Evolutionary conservation across 2,329 filamentous ascomycete genomes (phyloP), one percentile per base, ranked within the genome.

Genomic region (Clathrospora elynae): DNA sequence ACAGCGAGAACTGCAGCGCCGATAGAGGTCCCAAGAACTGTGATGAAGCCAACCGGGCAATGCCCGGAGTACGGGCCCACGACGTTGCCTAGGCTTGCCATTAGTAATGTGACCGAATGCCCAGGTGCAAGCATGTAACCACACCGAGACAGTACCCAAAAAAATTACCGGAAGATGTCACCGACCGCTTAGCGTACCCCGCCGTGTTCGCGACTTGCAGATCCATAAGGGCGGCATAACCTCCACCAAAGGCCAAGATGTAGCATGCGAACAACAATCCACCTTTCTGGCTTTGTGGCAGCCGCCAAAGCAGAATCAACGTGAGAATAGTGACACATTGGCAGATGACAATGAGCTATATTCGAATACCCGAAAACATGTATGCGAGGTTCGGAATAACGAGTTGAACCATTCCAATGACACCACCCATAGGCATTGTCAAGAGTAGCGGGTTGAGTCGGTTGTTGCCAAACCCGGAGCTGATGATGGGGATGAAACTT

Each of bases 151-250:
- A 79, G 50, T 79, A 79, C 1, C 76, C 77, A 13, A 79, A 72
- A 35, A 76, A 79, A 5, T 78, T 64, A 0, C 76, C 76, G 2
- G 75, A 76, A 1, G 74, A 75, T 1, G 72, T 73, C 1, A 79
- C 63, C 1, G 73, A 73, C 1, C 75, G 65, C 59, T 80, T 79
- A 0, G 77, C 79, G 37, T 79, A 79, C 1, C 77, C 77, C 0
- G 77, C 75, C 8, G 73, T 78, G 46, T 80, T 79, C 17, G 76
- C 75, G 28, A 76, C 71, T 31, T 73, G 70, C 5, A 78, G 55
- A 0, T 75, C 75, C 70, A 81, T 78, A 0, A 78, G 56, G 5
- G 79, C 73, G 1, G 74, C 76, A 46, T 80, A 81, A 0, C 71
- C 73, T 2, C 70, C 76, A 5, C 71, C 71, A 24, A 69, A 68